Base-by-base conservation (phyloP, 1,284 basidiomycete genomes). In the Rhodotorula sp. region DNA sequence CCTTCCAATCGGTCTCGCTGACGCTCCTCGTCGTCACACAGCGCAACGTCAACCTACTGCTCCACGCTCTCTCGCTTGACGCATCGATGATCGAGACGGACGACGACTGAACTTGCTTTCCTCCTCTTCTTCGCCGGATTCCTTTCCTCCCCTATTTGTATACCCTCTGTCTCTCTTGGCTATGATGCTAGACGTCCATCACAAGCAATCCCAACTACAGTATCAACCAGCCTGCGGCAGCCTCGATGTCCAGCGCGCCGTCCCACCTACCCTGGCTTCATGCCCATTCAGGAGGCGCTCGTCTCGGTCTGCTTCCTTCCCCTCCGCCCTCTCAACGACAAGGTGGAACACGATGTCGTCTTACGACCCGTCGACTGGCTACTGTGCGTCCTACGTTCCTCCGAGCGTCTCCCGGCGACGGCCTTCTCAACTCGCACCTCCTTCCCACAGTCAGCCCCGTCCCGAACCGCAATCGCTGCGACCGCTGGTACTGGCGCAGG, bases 1-100 rank as follows among this genome's bases (percentile, higher is more conserved):
- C 27, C 60, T 49, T 10, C 8, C 24, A 10, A 34, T n/a, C 39
- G 32, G 44, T n/a, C 5, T n/a, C 51, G 24, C 59, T 62, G 22
- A n/a, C 30, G 20, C 47, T 47, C 8, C 13, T 7, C 13, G 10
- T 15, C 34, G 19, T 15, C 22, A n/a, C 4, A 24, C 64, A 78
- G 77, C 74, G 76, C 51, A 93, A 94, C 81, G 90, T 93, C 73
- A 91, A 94, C 81, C 82, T 92, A 67, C 90, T 94, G 80, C 82
- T 94, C 78, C 87, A 92, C 78, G 90, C 91, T 51, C 83, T 94
- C 60, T 90, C 90, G 47, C 82, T 93, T 80, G 91, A 93, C 81
- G 90, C 89, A 6, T 65, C 63, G 9, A 71, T 71, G 70, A 68
- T 71, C 39, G 68, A 70, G 56, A 71, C 52, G 15, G 70, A 67